Conservation (phyloP, 1,284 basidiomycete species). For the Pseudozyma thailandica region DNA sequence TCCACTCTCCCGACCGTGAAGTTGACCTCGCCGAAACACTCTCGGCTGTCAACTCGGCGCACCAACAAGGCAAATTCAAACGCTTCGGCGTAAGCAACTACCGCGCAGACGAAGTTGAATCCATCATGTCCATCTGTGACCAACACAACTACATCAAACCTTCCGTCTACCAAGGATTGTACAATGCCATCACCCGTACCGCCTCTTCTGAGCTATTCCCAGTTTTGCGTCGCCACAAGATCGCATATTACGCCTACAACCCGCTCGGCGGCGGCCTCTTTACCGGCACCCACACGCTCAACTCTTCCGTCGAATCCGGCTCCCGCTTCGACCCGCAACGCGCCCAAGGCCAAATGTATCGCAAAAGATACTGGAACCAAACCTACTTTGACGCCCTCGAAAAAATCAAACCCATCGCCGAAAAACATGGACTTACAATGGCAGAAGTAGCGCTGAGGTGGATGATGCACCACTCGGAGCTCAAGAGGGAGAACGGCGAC, state of each 20-base stretch:
- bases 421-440: slow-evolving; percentile 34
- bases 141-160: slow-evolving; percentile 75
- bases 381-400: slow-evolving; percentile 64
- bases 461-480: slow-evolving; percentile 53
- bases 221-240: slow-evolving; percentile 71
- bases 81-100: slow-evolving; percentile 74
- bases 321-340: slow-evolving; percentile 50
- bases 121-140: slow-evolving; percentile 74
- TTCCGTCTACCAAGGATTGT: slow-evolving; percentile 75
- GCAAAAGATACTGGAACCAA: slow-evolving; percentile 53
- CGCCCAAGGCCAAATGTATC: slow-evolving; percentile 50
- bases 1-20: slow-evolving; percentile 73
- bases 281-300: slow-evolving; percentile 25
- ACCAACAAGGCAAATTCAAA: slow-evolving; percentile 72
- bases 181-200: slow-evolving; percentile 52
- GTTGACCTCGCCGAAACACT: slow-evolving; percentile 72
- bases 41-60: slow-evolving; percentile 71
- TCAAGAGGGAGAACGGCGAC: slow-evolving; percentile 34
- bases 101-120: slow-evolving; percentile 74
- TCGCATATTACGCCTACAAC: slow-evolving; percentile 70
- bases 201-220: slow-evolving; percentile 51
- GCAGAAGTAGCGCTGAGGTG: slow-evolving; percentile 54
- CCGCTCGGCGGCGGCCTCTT: slow-evolving; percentile 60
- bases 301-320: slow-evolving; percentile 20
- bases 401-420: slow-evolving; percentile 47